Evolutionary conservation across 306 rosid genomes (phyloP).

Genomic region (Astragalus glycyphyllos): DNA sequence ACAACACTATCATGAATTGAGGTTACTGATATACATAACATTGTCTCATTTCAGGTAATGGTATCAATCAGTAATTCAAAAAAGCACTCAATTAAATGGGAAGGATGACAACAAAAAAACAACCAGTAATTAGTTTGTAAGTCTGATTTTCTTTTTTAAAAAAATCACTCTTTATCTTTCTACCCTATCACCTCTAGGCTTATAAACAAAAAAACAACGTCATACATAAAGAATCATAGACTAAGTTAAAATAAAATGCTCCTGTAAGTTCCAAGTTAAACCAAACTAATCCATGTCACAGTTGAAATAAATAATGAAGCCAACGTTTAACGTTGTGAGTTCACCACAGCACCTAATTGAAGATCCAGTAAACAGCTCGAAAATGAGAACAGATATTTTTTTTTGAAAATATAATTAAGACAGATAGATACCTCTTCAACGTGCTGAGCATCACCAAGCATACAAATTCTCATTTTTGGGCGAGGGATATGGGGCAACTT

Average conservation of each 20-base stretch:
- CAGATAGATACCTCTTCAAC: constrained; percentile 66
- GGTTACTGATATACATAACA: background rate
- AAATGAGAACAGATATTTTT: too few relatives aligned
- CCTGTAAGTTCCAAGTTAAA: too few relatives aligned
- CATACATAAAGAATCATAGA: too few relatives aligned
- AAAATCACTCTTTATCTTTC: too few relatives aligned
- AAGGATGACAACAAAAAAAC: background rate
- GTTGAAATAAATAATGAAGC: background rate
- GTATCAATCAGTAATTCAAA: background rate
- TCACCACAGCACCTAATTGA: background rate
- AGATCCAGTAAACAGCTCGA: background rate
- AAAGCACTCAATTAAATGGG: background rate
- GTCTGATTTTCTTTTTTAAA: too few relatives aligned
- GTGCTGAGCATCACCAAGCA: constrained; percentile 48
- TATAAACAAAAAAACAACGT: too few relatives aligned
- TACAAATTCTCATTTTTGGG: constrained; percentile 71
- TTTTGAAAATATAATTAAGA: too few relatives aligned
- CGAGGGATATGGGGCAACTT: constrained; percentile 89
- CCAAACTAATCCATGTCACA: background rate
- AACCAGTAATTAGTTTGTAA: too few relatives aligned
- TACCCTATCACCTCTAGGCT: too few relatives aligned
- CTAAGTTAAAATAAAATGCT: too few relatives aligned
- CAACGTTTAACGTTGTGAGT: background rate
- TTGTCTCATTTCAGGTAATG: background rate
- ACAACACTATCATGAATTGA: background rate